These are phyloP conservation scores for Basipetospora chlamydospora DNA, from an alignment of 2,329 filamentous ascomycete species.

Conservation along the genomic window DNA sequence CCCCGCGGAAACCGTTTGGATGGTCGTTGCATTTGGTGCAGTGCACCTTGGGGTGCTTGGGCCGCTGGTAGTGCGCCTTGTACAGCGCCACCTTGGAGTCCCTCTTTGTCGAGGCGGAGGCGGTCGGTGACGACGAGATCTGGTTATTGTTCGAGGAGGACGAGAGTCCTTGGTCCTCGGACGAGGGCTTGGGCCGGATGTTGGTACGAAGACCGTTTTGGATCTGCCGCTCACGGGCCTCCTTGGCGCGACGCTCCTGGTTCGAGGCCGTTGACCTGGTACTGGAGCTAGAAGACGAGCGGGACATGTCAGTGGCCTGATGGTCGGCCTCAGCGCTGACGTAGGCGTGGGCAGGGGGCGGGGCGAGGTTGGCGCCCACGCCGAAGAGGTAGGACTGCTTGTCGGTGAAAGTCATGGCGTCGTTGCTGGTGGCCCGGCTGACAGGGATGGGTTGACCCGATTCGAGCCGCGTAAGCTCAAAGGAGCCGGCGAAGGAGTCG, in stretches of 20 bases:
- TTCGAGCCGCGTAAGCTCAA: slow-evolving; percentile 16
- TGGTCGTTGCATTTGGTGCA: slow-evolving; percentile 58
- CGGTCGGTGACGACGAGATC: neutral
- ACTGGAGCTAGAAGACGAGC: slow-evolving; percentile 32
- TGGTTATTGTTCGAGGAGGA: too few species aligned
- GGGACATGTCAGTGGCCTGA: slow-evolving; percentile 23
- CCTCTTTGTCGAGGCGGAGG: slow-evolving; percentile 15
- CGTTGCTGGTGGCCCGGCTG: slow-evolving; percentile 19
- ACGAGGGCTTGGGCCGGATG: slow-evolving; percentile 30
- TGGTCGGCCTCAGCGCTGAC: neutral
- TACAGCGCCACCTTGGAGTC: slow-evolving; percentile 14
- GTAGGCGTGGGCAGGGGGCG: neutral
- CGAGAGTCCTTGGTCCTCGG: slow-evolving; percentile 14
- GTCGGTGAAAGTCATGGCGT: slow-evolving; percentile 10
- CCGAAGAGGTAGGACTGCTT: slow-evolving; percentile 21
- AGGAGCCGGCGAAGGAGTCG: slow-evolving; percentile 16
- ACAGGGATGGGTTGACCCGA: slow-evolving; percentile 16
- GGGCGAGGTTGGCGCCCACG: slow-evolving; percentile 18
- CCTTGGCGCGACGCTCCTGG: slow-evolving; percentile 30
- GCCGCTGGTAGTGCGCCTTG: slow-evolving; percentile 35
- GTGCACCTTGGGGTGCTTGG: slow-evolving; percentile 55
- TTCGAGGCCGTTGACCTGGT: slow-evolving; percentile 28
- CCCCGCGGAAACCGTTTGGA: slow-evolving; percentile 68
- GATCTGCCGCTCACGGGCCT: slow-evolving; percentile 30
- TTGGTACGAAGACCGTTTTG: slow-evolving; percentile 22